Evolutionary conservation across 768 basidiomycete species (phyloP).

Genomic region (Tylopilus sp.): DNA sequence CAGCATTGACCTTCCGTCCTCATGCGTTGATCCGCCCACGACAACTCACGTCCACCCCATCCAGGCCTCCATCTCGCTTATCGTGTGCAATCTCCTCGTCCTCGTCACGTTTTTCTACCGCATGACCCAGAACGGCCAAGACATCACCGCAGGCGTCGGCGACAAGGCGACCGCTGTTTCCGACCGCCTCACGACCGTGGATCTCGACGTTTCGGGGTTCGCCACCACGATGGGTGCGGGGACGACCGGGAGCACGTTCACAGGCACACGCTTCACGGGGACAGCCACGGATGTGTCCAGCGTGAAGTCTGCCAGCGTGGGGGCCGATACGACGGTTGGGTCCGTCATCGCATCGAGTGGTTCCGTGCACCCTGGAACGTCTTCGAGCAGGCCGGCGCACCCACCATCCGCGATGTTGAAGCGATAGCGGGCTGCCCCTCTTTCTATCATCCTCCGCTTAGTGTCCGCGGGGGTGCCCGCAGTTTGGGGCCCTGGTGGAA

Average conservation of each 20-base stretch:
- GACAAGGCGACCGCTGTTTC: conserved; percentile 2
- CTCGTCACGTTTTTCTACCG: conserved; percentile 35
- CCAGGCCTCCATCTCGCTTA: conserved; percentile 36
- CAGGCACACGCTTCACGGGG: background rate
- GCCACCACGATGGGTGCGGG: background rate
- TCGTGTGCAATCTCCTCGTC: conserved; percentile 42
- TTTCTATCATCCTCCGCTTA: no score
- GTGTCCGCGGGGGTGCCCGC: no score
- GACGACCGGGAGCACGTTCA: background rate
- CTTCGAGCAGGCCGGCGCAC: background rate
- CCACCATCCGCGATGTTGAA: background rate
- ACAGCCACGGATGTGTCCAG: conserved; percentile 13
- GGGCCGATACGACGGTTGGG: background rate
- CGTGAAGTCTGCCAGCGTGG: background rate
- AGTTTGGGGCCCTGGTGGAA: no score
- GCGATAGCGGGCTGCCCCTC: background rate
- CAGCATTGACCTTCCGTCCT: background rate
- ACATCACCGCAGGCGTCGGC: conserved; percentile 4
- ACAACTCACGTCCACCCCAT: background rate
- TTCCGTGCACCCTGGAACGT: background rate
- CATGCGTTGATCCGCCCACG: background rate
- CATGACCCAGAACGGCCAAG: conserved; percentile 4
- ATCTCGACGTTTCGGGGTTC: conserved; percentile 15
- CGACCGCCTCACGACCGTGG: conserved; percentile 24
- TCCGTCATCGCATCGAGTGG: background rate